Evolutionary conservation across 148 eudicot genomes (phyloP), one percentile per base, ranked within the genome.

Genomic region (Agrostemma githago): DNA sequence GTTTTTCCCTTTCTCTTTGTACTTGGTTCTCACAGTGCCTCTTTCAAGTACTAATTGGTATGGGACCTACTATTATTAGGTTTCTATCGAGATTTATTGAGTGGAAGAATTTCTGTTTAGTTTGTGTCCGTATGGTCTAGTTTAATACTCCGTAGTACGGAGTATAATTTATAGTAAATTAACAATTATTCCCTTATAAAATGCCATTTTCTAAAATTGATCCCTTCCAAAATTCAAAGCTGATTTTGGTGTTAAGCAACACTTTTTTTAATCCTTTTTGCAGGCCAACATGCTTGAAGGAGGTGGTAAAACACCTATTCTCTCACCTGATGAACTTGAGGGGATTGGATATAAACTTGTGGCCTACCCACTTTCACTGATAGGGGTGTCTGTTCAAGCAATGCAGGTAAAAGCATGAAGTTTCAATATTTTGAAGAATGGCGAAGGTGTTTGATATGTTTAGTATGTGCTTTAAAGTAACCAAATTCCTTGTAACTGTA

Each of bases 281-380:
- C 64, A 91, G 98, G 98, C 95, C 65, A 94, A 89, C 81, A 91
- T 94, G 98, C 98, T 94, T 72, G 98, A 94, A 87, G 98, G 98
- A 72, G 98, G 98, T 65, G 98, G 98, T 2, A 94, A 86, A 86
- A 94, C 98, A 54, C 98, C 98, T 74, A 89, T 94, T 78, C 89
- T 91, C 76, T 86, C 74, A 83, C 98, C 98, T 15, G 79, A 85
- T 65, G 98, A 91, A 78, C 96, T 94, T 62, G 93, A 86, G 80
- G 90, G 87, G 54, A 57, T 94, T 81, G 98, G 98, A 74, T 94
- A 84, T 73, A 94, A 91, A 84, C 64, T 94, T 80, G 97, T 86
- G 68, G 91, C 83, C 11, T 94, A 94, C 86, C 98, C 98, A 34
- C 91, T 94, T 72, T 94, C 98, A 54, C 74, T 94, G 84, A 69